These are phyloP conservation scores for Achaetomium macrosporum DNA, from an alignment of 2,329 filamentous ascomycete genomes.

Conservation along the genomic window DNA sequence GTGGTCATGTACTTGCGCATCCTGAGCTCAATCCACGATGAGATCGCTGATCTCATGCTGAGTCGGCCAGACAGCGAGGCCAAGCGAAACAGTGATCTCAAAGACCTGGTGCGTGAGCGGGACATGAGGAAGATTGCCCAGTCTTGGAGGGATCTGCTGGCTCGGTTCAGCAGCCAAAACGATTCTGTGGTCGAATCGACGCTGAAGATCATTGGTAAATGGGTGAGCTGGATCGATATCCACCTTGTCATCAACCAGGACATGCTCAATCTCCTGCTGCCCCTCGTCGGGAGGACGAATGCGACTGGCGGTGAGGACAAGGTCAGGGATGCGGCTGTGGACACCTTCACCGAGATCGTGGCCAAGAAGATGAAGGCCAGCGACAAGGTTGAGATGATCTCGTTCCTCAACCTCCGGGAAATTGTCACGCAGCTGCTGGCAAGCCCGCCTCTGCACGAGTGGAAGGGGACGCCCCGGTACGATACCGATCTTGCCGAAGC, in stretches of 20 bases:
- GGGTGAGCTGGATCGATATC: constrained; percentile 99
- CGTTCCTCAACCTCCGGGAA: constrained; percentile 78
- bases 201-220: constrained; percentile 86
- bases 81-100: constrained; percentile 81
- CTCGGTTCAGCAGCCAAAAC: constrained; percentile 65
- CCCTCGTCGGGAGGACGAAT: constrained; percentile 74
- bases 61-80: constrained; percentile 71
- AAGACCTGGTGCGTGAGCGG: constrained; percentile 79
- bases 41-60: constrained; percentile 90
- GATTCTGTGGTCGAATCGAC: constrained; percentile 78
- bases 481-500: constrained; percentile 94
- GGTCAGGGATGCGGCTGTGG: constrained; percentile 84
- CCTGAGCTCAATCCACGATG: constrained; percentile 85
- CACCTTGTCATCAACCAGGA: constrained; percentile 83
- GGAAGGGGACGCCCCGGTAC: constrained; percentile 76
- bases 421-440: constrained; percentile 81
- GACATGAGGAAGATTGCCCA: constrained; percentile 83
- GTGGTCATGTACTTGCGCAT: constrained; percentile 85
- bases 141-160: constrained; percentile 88
- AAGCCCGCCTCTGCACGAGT: constrained; percentile 73
- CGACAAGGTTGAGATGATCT: constrained; percentile 92
- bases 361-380: constrained; percentile 94
- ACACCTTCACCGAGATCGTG: constrained; percentile 92
- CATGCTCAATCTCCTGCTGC: constrained; percentile 78
- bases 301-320: constrained; percentile 61